A percentile compares a stretch with the other conserved stretches of the same genome.
phyloP scores from a whole-genome alignment of 2,329 filamentous ascomycete genomes.

The Pyrenophora seminiperda region DNA sequence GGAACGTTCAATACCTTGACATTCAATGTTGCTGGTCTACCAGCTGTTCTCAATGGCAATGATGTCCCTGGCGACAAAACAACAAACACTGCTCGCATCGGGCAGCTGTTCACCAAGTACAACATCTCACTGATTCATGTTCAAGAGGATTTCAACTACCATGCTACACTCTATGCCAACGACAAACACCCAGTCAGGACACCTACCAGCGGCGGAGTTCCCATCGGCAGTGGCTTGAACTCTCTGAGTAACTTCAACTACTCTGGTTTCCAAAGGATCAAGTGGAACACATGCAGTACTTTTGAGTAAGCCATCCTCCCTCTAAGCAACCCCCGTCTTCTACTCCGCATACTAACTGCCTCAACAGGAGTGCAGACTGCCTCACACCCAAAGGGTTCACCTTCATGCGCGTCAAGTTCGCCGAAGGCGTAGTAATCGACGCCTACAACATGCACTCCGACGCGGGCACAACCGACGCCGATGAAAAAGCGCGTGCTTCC shows the following conservation, averaged over 20 bases:
- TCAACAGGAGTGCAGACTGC: conserved; percentile 60
- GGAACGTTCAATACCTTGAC: conserved; percentile 59
- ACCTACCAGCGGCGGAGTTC: conserved; percentile 67
- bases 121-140: conserved; percentile 67
- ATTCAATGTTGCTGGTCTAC: conserved; percentile 67
- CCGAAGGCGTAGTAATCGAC: conserved; percentile 62
- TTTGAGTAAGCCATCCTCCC: conserved; percentile 36
- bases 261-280: conserved; percentile 60
- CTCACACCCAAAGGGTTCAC: conserved; percentile 73
- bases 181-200: conserved; percentile 66
- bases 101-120: conserved; percentile 61
- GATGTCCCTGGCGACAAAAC: conserved; percentile 66
- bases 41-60: conserved; percentile 62
- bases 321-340: neutral
- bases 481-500: conserved; percentile 61
- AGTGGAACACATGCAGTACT: conserved; percentile 63
- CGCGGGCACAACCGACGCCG: conserved; percentile 60
- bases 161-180: conserved; percentile 63
- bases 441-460: conserved; percentile 71
- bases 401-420: conserved; percentile 64
- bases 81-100: conserved; percentile 62
- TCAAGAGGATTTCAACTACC: conserved; percentile 74
- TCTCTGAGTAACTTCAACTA: conserved; percentile 65
- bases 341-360: neutral
- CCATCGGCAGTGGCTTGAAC: conserved; percentile 68